Conservation (phyloP, 2,329 filamentous ascomycete species). For the Rosellinia necatrix region DNA sequence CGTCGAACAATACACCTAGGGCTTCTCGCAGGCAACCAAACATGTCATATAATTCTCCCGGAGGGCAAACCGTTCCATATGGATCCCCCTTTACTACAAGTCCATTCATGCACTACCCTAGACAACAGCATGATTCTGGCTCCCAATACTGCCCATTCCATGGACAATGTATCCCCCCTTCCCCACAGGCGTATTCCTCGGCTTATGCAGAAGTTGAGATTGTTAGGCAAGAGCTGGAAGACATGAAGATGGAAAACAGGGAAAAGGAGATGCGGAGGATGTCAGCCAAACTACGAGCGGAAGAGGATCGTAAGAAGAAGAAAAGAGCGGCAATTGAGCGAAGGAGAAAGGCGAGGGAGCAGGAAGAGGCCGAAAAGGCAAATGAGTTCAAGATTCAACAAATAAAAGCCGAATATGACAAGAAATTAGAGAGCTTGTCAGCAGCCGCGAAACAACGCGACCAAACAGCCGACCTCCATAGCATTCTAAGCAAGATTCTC, state of each 20-base stretch:
- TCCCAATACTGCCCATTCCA: background rate
- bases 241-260: background rate
- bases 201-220: background rate
- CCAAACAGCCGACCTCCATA: background rate
- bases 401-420: background rate
- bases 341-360: background rate
- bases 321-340: background rate
- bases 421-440: background rate
- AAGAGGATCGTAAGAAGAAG: constrained; percentile 1
- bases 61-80: constrained; percentile 7
- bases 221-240: constrained; percentile 1
- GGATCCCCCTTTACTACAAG: background rate
- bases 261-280: constrained; percentile 1
- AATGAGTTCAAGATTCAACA: background rate
- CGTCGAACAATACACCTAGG: background rate
- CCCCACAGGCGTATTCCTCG: background rate
- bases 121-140: background rate
- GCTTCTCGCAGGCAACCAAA: background rate
- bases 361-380: background rate
- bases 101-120: background rate
- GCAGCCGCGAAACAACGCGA: background rate
- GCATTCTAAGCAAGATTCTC: background rate
- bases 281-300: background rate
- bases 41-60: constrained; percentile 1
- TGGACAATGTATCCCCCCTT: too few species aligned